Evolutionary conservation across 2,329 filamentous ascomycete species (phyloP).

Genomic region (Mycosphaerella sp.): DNA sequence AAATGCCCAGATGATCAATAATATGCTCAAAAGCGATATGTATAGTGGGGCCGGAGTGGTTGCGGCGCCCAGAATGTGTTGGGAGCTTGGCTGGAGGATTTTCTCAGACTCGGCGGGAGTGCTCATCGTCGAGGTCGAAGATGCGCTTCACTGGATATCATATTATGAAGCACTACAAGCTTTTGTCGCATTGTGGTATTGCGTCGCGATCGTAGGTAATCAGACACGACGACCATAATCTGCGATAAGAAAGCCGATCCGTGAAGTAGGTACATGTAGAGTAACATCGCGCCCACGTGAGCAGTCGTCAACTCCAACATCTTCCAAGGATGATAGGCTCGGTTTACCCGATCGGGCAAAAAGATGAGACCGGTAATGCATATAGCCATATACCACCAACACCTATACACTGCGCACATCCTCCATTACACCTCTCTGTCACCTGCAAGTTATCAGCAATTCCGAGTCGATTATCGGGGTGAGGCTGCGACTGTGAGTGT

Average conservation of each 20-base stretch:
- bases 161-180: neutral
- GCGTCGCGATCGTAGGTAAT: neutral
- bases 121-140: neutral
- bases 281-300: neutral
- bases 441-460: neutral
- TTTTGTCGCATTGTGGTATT: neutral
- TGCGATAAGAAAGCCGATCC: constrained; percentile 9
- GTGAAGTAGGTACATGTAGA: neutral
- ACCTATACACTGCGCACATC: neutral
- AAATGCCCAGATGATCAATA: neutral
- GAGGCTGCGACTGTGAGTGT: neutral
- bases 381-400: neutral
- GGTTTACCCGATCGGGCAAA: neutral
- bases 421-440: neutral
- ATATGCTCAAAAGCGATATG: neutral
- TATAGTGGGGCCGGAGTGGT: neutral
- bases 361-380: neutral
- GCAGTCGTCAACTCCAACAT: no score
- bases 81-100: neutral
- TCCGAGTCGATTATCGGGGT: neutral
- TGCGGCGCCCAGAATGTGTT: neutral
- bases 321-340: no score
- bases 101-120: neutral
- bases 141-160: neutral
- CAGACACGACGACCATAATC: neutral